phyloP scores from a whole-genome alignment of 148 eudicot genomes.

The Nepenthes gracilis region DNA sequence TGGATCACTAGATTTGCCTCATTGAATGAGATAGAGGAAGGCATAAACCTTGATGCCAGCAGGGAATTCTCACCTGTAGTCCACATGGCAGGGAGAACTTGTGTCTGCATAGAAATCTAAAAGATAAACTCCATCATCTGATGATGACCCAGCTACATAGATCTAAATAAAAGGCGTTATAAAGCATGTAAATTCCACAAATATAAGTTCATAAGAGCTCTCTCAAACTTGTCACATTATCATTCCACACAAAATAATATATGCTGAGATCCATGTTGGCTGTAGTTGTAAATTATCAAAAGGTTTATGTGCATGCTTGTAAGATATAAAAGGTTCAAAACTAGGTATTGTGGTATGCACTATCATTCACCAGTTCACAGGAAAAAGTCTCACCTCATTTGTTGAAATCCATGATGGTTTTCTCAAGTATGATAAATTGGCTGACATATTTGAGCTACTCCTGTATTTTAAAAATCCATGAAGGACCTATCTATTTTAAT shows the following conservation, averaged over 20 bases:
- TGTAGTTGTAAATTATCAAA: too few relatives aligned
- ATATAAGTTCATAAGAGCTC: neutral
- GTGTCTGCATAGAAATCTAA: slow-evolving; percentile 69
- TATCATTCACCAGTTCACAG: neutral
- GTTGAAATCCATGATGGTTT: slow-evolving; percentile 74
- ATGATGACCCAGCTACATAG: slow-evolving; percentile 72
- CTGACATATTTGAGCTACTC: slow-evolving; percentile 27
- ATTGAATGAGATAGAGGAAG: too few relatives aligned
- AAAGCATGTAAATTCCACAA: neutral
- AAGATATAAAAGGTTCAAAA: too few relatives aligned
- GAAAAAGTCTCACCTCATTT: slow-evolving; percentile 41
- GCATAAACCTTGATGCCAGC: neutral
- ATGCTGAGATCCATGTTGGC: too few relatives aligned
- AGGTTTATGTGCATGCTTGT: too few relatives aligned
- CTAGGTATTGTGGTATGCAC: too few relatives aligned
- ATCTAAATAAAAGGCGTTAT: slow-evolving; percentile 26
- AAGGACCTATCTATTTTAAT: neutral
- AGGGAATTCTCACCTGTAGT: slow-evolving; percentile 42
- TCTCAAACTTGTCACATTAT: neutral
- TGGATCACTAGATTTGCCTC: neutral
- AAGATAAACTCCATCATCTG: slow-evolving; percentile 56
- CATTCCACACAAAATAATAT: neutral
- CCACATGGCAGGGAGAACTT: slow-evolving; percentile 75
- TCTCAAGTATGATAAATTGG: slow-evolving; percentile 30
- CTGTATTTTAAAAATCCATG: slow-evolving; percentile 21